Evolutionary conservation across 345 rosid genomes (phyloP), one percentile per base, ranked within the genome.

Genomic region (Camelina laxa): DNA sequence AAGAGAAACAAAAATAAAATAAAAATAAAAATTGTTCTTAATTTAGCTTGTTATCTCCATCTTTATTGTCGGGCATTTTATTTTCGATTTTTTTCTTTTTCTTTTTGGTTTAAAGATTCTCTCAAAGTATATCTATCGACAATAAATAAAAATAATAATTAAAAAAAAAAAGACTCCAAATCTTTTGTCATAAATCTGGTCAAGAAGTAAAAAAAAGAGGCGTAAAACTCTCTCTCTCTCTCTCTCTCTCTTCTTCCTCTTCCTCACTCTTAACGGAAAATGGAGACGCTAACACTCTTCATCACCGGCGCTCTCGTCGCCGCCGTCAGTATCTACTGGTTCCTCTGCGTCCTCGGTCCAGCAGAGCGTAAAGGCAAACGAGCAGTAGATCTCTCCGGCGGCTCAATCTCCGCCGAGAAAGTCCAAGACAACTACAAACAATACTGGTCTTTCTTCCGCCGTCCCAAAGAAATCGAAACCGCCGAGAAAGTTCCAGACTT

Each of bases 401-500:
- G 99, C 48, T 95, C 99, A 53, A 90, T 95, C 81, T 85, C 99
- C 1, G 87, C 97, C 38, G 99, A 89, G 76, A 85, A 95, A 57
- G 93, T 95, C 30, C 85, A 69, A n/a, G 97, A 90, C 81, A 90
- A 89, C 73, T 95, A 90, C 88, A 66, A 83, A 17, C 86, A 87
- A 56, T 95, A 92, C 85, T 87, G 92, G 97, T 92, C 96, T 30
- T 92, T 92, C 85, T 95, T 95, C 76, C 88, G 89, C 77, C 90
- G 87, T n/a, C 99, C 99, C 0, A 95, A 89, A 70, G 97, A 95
- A 81, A 92, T 90, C 86, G 91, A 86, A 73, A 84, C 89, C 41
- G 79, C 90, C 75, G 99, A 95, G 49, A 92, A 89, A 38, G 96
- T 92, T 10, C 99, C 99, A 1, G 97, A 85, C 21, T 90, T 95